Evolutionary conservation across 1,284 basidiomycete genomes (phyloP), one percentile per base, ranked within the genome.

Genomic region (Cryptococcus wingfieldii): DNA sequence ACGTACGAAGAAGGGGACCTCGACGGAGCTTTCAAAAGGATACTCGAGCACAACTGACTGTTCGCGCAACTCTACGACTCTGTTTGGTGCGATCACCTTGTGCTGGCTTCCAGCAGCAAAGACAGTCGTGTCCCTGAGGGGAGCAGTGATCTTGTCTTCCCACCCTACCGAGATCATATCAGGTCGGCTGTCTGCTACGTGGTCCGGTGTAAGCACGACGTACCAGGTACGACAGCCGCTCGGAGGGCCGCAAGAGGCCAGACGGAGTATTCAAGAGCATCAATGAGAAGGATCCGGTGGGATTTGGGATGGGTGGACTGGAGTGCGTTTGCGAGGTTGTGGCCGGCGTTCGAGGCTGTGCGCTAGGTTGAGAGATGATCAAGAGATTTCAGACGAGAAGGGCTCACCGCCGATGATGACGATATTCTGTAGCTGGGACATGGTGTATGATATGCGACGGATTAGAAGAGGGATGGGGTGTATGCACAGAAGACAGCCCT

Each of bases 231-330:
- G 38, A 80, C 78, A 6, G 73, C 54, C 4, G 75, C 77, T 47
- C 79, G 66, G 7, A 80, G 67, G 6, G 67, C 60, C 2, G 68
- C 70, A 27, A 78, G 68, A 2, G 72, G 64, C 65, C 69, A 77
- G 57, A 68, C 75, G 0, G 69, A 64, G 38, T 66, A 75, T 8
- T 67, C 70, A 38, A 67, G 62, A 16, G 71, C 68, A 54, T 80
- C 79, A 53, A 80, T 72, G 2, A 80, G 62, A 5, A 80, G 64
- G 50, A 80, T 63, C 2, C 78, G 69, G 56, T 79, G 72, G 5
- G 70, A 64, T 0, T 53, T 25, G 1, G 78, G 75, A 1, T 80
- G 55, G 38, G 61, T 66, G 34, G 65, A 44, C 1, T 63, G 56
- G 25, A 80, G 68, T 0, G 49, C 46, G n/a, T 71, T 71, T 48